These are phyloP conservation scores for Rhizopus sp. DNA, from an alignment of 371 early-diverging fungal genomes.

Conservation along the genomic window DNA sequence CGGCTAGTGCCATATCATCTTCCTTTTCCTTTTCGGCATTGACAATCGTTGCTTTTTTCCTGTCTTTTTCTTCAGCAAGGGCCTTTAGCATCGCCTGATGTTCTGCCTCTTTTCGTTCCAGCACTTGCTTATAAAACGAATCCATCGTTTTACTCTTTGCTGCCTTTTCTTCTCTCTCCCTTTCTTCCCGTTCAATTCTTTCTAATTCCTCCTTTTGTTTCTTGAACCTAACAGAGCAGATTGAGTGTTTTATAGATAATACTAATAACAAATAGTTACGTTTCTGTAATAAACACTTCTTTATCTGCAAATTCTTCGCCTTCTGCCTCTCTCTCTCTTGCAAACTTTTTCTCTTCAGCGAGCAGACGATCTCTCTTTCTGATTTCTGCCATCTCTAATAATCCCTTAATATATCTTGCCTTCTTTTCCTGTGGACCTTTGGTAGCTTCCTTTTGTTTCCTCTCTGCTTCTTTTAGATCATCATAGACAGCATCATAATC, in stretches of 20 bases:
- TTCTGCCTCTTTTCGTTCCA: conserved; percentile 45
- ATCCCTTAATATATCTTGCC: conserved; percentile 80
- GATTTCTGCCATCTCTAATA: conserved; percentile 76
- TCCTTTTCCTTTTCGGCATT: conserved; percentile 1
- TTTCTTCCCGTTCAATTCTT: conserved; percentile 83
- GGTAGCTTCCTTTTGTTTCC: conserved; percentile 45
- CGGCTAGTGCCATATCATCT: conserved; percentile 39
- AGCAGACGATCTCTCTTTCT: conserved; percentile 83
- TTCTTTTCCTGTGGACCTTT: conserved; percentile 38
- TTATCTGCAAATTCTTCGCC: conserved; percentile 63
- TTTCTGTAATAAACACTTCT: conserved; percentile 87
- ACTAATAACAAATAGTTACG: conserved; percentile 48
- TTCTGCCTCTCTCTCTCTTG: conserved; percentile 68
- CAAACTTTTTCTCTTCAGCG: conserved; percentile 79
- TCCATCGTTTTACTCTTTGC: conserved; percentile 40
- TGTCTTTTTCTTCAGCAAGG: conserved; percentile 19
- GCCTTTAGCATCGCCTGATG: conserved; percentile 41
- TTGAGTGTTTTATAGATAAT: neutral
- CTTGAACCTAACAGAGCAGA: conserved; percentile 55
- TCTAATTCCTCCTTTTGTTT: conserved; percentile 79
- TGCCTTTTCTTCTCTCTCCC: conserved; percentile 53
- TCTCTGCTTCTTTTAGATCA: conserved; percentile 71
- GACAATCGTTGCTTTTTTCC: conserved; percentile 10
- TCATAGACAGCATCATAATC: conserved; percentile 94
- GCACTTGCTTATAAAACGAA: conserved; percentile 45